A percentile compares a stretch with the other conserved stretches of the same genome.
These are phyloP conservation scores for Fusarium heterosporum DNA, from an alignment of 2,329 filamentous ascomycete species.

Conservation along the genomic window DNA sequence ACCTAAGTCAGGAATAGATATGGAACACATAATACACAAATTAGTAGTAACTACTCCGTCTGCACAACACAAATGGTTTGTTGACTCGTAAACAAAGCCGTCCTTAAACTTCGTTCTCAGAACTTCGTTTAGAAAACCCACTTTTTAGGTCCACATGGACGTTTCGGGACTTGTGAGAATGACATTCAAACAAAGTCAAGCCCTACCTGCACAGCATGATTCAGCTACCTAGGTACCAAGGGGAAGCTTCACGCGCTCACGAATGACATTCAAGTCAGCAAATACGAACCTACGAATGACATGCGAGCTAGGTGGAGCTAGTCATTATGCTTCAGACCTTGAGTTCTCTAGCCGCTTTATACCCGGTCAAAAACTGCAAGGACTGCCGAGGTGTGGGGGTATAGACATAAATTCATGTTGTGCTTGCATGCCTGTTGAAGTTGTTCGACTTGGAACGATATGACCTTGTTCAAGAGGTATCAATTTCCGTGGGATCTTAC, in stretches of 20 bases:
- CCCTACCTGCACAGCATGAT: slow-evolving; percentile 10
- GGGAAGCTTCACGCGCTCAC: neutral
- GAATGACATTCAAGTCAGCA: neutral
- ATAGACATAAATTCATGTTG: neutral
- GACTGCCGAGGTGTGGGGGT: slow-evolving; percentile 7
- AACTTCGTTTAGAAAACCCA: too few species aligned
- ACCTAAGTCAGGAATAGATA: slow-evolving; percentile 25
- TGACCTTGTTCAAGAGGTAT: neutral
- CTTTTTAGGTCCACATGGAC: slow-evolving; percentile 21
- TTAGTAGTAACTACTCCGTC: neutral
- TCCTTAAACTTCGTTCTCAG: too few species aligned
- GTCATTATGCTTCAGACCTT: neutral
- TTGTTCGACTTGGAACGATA: neutral
- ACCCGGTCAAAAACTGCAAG: slow-evolving; percentile 12
- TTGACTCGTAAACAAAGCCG: neutral
- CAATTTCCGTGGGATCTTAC: slow-evolving; percentile 11
- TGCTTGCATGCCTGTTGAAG: neutral
- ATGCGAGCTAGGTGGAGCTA: slow-evolving; percentile 2
- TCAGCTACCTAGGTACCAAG: neutral
- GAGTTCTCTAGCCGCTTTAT: slow-evolving; percentile 14
- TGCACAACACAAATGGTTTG: neutral
- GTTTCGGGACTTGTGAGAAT: slow-evolving; percentile 27
- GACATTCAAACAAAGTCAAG: slow-evolving; percentile 18
- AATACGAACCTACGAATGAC: slow-evolving; percentile 22
- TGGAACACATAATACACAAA: slow-evolving; percentile 1